These are phyloP conservation scores for Curvularia sp. DNA, from an alignment of 2,329 filamentous ascomycete species.

Conservation along the genomic window DNA sequence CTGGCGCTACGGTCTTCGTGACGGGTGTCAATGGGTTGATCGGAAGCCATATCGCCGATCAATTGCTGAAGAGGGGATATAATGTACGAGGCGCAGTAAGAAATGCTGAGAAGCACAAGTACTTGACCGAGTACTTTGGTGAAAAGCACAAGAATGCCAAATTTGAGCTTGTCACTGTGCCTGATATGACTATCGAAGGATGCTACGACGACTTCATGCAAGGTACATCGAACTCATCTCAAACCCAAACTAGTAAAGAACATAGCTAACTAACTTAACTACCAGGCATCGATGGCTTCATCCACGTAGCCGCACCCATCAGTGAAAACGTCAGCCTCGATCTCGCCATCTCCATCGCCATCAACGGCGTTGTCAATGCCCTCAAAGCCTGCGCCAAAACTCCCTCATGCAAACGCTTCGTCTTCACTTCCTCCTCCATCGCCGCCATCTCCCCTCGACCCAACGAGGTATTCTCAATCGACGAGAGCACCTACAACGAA, in stretches of 20 bases:
- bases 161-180: conserved; percentile 41
- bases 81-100: conserved; percentile 47
- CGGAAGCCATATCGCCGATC: conserved; percentile 42
- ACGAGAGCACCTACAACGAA: conserved; percentile 50
- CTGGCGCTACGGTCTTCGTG: conserved; percentile 42
- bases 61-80: conserved; percentile 42
- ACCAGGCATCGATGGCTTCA: conserved; percentile 48
- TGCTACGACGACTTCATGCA: conserved; percentile 38
- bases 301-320: conserved; percentile 56
- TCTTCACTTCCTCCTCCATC: conserved; percentile 54
- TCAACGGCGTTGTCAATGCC: conserved; percentile 49
- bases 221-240: conserved; percentile 25
- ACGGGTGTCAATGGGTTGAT: conserved; percentile 49
- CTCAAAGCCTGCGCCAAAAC: conserved; percentile 53
- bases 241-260: background rate
- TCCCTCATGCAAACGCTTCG: conserved; percentile 53
- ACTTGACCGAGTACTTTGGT: conserved; percentile 41
- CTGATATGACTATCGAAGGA: conserved; percentile 36
- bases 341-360: conserved; percentile 52
- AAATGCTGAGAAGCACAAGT: conserved; percentile 37
- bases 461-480: conserved; percentile 46
- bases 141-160: conserved; percentile 29
- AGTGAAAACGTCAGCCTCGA: conserved; percentile 46
- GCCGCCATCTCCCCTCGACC: conserved; percentile 46
- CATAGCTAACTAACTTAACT: background rate